These are phyloP conservation scores for Kluyveromyces dobzhanskii DNA, from an alignment of 805 yeast genomes.

Conservation along the genomic window DNA sequence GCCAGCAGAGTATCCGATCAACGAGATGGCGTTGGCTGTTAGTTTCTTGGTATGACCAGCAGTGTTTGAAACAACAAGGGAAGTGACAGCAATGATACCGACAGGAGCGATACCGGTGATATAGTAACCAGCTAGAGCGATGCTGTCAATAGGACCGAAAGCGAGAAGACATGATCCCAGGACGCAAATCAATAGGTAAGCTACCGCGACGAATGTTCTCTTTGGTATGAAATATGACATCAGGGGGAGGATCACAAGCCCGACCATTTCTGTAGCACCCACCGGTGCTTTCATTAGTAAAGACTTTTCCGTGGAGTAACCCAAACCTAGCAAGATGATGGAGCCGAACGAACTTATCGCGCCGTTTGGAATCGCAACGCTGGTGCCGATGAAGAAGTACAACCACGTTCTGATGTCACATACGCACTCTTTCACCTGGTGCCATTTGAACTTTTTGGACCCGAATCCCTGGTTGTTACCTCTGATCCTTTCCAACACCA, in stretches of 20 bases:
- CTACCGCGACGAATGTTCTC: conserved; percentile 5
- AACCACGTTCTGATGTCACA: conserved; percentile 44
- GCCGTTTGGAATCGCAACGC: conserved; percentile 44
- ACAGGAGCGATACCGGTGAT: conserved; percentile 29
- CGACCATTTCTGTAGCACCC: conserved; percentile 40
- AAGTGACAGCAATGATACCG: conserved; percentile 28
- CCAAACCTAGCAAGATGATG: conserved; percentile 36
- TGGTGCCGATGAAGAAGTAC: conserved; percentile 33
- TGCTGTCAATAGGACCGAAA: conserved; percentile 29
- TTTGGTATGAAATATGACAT: conserved; percentile 23
- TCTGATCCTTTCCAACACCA: conserved; percentile 46
- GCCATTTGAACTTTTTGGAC: conserved; percentile 42
- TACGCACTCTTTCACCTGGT: conserved; percentile 45
- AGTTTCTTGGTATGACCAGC: conserved; percentile 73
- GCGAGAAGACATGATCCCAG: conserved; percentile 37
- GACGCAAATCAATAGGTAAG: conserved; percentile 6
- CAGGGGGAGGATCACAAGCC: conserved; percentile 23
- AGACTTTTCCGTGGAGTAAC: conserved; percentile 33
- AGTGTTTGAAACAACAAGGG: conserved; percentile 39
- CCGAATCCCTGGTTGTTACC: conserved; percentile 52
- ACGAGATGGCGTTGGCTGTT: conserved; percentile 46
- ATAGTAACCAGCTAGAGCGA: conserved; percentile 34
- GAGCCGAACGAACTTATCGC: conserved; percentile 44
- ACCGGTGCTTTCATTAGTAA: conserved; percentile 38
- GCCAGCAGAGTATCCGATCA: conserved; percentile 61